Percentiles rank a stretch among this genome's conserved stretches.
Conservation (phyloP, 2,329 filamentous ascomycete genomes). For the Rhinocladiella similis region DNA sequence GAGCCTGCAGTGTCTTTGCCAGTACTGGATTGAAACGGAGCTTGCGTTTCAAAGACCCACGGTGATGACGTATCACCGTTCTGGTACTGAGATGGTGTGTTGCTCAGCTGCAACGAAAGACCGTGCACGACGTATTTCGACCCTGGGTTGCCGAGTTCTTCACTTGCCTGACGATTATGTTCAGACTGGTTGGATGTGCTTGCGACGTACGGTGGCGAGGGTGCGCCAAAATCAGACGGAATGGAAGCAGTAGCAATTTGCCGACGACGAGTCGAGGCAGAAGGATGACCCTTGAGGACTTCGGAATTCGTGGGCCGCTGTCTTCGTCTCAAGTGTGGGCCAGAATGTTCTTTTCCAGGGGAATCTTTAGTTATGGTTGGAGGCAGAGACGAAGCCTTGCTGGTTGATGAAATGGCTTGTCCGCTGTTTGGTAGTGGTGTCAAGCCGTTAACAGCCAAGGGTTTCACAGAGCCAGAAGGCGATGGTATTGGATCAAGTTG, state of each 20-base stretch:
- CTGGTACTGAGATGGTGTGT: background rate
- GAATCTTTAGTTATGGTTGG: no score
- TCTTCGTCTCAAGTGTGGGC: no score
- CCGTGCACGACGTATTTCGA: background rate
- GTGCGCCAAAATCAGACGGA: constrained; percentile 2
- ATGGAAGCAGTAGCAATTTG: background rate
- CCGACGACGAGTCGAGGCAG: background rate
- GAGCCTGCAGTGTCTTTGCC: background rate
- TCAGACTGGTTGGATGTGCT: constrained; percentile 3
- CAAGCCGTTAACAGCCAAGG: background rate
- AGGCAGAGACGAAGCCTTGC: no score
- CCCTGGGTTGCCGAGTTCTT: background rate
- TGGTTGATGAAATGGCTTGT: background rate
- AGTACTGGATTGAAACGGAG: background rate
- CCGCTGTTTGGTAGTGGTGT: background rate
- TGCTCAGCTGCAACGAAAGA: background rate
- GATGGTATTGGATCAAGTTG: background rate
- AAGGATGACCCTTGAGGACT: no score
- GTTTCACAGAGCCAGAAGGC: background rate
- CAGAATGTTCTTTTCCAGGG: no score
- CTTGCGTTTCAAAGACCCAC: constrained; percentile 3
- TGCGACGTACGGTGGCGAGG: constrained; percentile 6
- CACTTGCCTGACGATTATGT: background rate
- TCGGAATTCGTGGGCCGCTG: no score
- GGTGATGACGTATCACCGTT: background rate